These are phyloP conservation scores for Delitschia confertaspora DNA, from an alignment of 495 filamentous ascomycete genomes.

Conservation along the genomic window DNA sequence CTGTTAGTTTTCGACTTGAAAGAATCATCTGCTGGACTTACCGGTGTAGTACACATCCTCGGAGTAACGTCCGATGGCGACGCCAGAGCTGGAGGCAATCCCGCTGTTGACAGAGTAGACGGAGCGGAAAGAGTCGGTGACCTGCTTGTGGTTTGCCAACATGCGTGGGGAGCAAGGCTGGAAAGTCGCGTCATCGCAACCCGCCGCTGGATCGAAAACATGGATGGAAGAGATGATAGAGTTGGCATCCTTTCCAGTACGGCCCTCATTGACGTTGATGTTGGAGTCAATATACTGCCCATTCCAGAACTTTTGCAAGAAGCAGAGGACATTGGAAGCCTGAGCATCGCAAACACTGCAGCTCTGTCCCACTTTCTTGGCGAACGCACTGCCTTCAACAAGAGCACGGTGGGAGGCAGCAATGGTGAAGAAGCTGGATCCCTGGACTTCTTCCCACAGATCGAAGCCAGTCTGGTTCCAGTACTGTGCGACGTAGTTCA, in stretches of 20 bases:
- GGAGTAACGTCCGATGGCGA: constrained; percentile 59
- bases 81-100: constrained; percentile 39
- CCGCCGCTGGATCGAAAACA: constrained; percentile 51
- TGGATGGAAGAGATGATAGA: constrained; percentile 55
- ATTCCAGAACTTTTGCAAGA: constrained; percentile 57
- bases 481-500: constrained; percentile 61
- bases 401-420: constrained; percentile 45
- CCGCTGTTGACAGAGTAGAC: constrained; percentile 40
- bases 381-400: constrained; percentile 55
- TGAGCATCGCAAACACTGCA: constrained; percentile 45
- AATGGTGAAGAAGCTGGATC: constrained; percentile 52
- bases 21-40: constrained; percentile 30
- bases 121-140: constrained; percentile 54
- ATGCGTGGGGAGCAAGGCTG: constrained; percentile 57
- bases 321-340: constrained; percentile 54
- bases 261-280: constrained; percentile 39
- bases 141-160: constrained; percentile 55
- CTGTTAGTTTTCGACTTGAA: background rate
- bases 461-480: constrained; percentile 64
- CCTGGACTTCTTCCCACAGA: constrained; percentile 62
- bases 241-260: constrained; percentile 55
- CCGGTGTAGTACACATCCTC: constrained; percentile 61
- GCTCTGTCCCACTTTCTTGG: constrained; percentile 38
- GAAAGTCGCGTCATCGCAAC: constrained; percentile 50
- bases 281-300: constrained; percentile 48